Evolutionary conservation across 1,284 basidiomycete species (phyloP).

Genomic region (Tremellales sp.): DNA sequence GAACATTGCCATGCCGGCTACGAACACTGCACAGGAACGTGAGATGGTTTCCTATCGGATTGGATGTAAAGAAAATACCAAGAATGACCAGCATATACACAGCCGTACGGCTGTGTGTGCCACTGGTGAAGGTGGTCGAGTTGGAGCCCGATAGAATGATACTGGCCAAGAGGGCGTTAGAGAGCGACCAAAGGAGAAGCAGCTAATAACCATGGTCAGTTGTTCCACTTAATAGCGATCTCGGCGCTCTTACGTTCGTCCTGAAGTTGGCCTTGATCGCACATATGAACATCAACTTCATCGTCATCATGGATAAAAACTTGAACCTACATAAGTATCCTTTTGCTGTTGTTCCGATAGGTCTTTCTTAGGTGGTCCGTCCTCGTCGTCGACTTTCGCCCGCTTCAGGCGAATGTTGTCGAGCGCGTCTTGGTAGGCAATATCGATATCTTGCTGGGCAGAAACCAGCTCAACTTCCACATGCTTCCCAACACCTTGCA

Average conservation of each 20-base stretch:
- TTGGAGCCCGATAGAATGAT: slow-evolving; percentile 71
- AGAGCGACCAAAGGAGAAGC: slow-evolving; percentile 42
- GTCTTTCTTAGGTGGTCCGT: slow-evolving; percentile 51
- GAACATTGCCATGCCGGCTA: slow-evolving; percentile 48
- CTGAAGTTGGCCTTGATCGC: slow-evolving; percentile 74
- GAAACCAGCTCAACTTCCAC: slow-evolving; percentile 86
- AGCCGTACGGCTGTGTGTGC: slow-evolving; percentile 53
- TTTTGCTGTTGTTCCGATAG: slow-evolving; percentile 65
- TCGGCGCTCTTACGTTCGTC: slow-evolving; percentile 66
- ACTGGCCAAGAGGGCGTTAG: slow-evolving; percentile 72
- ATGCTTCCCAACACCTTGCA: slow-evolving; percentile 58
- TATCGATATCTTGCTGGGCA: slow-evolving; percentile 81
- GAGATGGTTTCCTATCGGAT: not conserved
- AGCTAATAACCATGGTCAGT: slow-evolving; percentile 21
- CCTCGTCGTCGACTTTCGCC: slow-evolving; percentile 30
- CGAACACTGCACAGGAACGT: slow-evolving; percentile 38
- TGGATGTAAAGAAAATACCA: slow-evolving; percentile 36
- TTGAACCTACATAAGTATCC: slow-evolving; percentile 65
- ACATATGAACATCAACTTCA: slow-evolving; percentile 5
- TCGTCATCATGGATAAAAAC: not conserved
- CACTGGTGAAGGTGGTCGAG: slow-evolving; percentile 60
- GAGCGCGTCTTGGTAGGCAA: slow-evolving; percentile 83
- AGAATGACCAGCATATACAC: slow-evolving; percentile 45
- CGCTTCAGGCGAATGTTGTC: slow-evolving; percentile 59
- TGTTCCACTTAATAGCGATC: not conserved